A percentile compares a stretch with the other conserved stretches of the same genome.
These are phyloP conservation scores for Mortierella sp. DNA, from an alignment of 371 early-diverging fungal species.

Conservation along the genomic window DNA sequence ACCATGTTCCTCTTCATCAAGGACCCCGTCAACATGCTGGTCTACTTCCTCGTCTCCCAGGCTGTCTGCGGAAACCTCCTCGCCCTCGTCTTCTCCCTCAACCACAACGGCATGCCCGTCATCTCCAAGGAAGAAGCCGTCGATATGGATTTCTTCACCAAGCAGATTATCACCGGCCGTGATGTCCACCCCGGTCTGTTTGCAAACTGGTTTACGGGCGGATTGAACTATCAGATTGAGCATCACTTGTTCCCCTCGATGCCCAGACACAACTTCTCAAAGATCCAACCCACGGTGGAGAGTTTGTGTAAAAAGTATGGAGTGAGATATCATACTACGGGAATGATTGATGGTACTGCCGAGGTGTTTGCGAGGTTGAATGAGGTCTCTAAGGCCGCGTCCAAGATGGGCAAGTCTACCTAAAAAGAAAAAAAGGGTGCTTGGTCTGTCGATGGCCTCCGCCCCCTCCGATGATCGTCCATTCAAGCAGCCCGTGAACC, in stretches of 20 bases:
- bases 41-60: conserved; percentile 80
- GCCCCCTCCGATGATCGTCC: too few relatives aligned
- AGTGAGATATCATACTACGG: conserved; percentile 79
- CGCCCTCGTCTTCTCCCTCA: conserved; percentile 86
- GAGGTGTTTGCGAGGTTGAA: conserved; percentile 81
- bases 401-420: conserved; percentile 59
- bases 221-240: conserved; percentile 89
- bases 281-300: conserved; percentile 76
- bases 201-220: conserved; percentile 88
- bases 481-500: too few relatives aligned
- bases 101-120: conserved; percentile 93
- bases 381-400: conserved; percentile 70
- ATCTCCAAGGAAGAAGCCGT: conserved; percentile 78
- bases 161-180: conserved; percentile 86
- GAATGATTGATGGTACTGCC: conserved; percentile 76
- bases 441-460: too few relatives aligned
- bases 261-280: conserved; percentile 82
- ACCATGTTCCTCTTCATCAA: conserved; percentile 69
- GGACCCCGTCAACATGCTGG: conserved; percentile 65
- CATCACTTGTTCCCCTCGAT: conserved; percentile 88
- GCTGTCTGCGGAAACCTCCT: conserved; percentile 83
- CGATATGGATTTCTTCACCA: conserved; percentile 82
- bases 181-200: conserved; percentile 76
- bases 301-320: conserved; percentile 80
- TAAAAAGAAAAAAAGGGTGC: too few relatives aligned